These are phyloP conservation scores for Auriscalpium vulgare DNA, from an alignment of 768 basidiomycete genomes.

Conservation along the genomic window DNA sequence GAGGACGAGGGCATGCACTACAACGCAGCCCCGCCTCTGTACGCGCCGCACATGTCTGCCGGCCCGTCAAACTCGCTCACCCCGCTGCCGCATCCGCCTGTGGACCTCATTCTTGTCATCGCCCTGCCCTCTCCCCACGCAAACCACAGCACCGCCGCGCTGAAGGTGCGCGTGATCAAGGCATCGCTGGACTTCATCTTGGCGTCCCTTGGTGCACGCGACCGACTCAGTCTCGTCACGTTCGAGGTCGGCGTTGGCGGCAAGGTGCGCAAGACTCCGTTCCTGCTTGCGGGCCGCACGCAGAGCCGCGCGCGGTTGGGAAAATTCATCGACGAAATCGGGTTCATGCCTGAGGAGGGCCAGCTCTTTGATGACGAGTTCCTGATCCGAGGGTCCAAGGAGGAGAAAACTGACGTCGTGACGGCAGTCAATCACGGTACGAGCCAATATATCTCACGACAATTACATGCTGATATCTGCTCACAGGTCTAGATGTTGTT, in stretches of 20 bases:
- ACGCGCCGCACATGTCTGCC: conserved; percentile 53
- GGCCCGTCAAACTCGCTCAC: conserved; percentile 75
- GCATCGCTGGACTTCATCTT: conserved; percentile 82
- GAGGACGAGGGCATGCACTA: conserved; percentile 11
- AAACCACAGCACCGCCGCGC: conserved; percentile 67
- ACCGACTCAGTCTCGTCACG: conserved; percentile 84
- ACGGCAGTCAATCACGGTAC: conserved; percentile 95
- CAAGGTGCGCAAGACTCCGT: conserved; percentile 87
- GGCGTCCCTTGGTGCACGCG: conserved; percentile 64
- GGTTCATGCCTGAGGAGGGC: conserved; percentile 30
- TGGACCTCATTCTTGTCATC: conserved; percentile 89
- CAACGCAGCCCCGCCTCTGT: conserved; percentile 5
- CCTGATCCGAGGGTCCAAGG: conserved; percentile 66
- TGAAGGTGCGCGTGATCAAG: conserved; percentile 87
- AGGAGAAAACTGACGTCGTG: conserved; percentile 95
- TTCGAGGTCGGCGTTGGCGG: conserved; percentile 86
- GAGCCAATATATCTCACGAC: conserved; percentile 3
- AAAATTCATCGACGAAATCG: conserved; percentile 73
- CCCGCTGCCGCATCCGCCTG: conserved; percentile 75
- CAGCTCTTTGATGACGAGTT: conserved; percentile 36
- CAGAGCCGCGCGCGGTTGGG: conserved; percentile 64
- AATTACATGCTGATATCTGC: neutral
- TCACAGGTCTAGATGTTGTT: conserved; percentile 63
- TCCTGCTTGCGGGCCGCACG: conserved; percentile 62
- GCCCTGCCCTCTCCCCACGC: conserved; percentile 73